Conservation (phyloP, 192 early-diverging fungal genomes). For the Pilobolus umbonatus region DNA sequence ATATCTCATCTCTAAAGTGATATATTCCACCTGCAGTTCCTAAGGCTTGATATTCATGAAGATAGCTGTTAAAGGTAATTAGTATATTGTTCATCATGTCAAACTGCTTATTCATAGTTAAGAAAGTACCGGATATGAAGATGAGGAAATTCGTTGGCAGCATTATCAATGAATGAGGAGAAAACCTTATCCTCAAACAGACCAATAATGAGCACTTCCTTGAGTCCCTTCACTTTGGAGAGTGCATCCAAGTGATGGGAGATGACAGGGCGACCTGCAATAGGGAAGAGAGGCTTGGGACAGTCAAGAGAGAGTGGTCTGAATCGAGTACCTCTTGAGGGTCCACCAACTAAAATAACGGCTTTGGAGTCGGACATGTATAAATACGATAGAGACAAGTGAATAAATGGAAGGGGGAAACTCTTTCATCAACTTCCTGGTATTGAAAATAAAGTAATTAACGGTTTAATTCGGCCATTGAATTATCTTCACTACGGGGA, state of each 20-base stretch:
- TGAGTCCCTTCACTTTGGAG: slow-evolving; percentile 80
- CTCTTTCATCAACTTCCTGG: too few relatives aligned
- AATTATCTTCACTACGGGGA: too few relatives aligned
- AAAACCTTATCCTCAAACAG: slow-evolving; percentile 97
- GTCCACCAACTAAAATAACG: slow-evolving; percentile 95
- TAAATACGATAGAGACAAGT: too few relatives aligned
- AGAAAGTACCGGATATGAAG: slow-evolving; percentile 73
- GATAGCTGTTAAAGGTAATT: slow-evolving; percentile 57
- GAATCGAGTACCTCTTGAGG: slow-evolving; percentile 96
- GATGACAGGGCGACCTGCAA: slow-evolving; percentile 94
- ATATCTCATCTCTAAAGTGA: slow-evolving; percentile 98
- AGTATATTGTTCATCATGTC: background rate
- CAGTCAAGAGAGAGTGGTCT: slow-evolving; percentile 92
- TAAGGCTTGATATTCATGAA: slow-evolving; percentile 95
- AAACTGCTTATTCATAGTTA: background rate
- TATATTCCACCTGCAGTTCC: slow-evolving; percentile 97
- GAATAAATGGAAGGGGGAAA: too few relatives aligned
- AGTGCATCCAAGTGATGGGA: slow-evolving; percentile 94
- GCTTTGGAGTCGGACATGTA: slow-evolving; percentile 67
- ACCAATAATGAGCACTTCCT: slow-evolving; percentile 92
- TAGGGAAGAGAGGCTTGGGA: slow-evolving; percentile 98
- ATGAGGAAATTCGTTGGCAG: slow-evolving; percentile 80
- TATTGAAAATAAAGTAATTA: too few relatives aligned
- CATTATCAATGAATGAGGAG: slow-evolving; percentile 80
- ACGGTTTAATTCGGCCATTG: too few relatives aligned